These are phyloP conservation scores for Pezicula rhizophila DNA, from an alignment of 2,329 filamentous ascomycete species.

Conservation along the genomic window DNA sequence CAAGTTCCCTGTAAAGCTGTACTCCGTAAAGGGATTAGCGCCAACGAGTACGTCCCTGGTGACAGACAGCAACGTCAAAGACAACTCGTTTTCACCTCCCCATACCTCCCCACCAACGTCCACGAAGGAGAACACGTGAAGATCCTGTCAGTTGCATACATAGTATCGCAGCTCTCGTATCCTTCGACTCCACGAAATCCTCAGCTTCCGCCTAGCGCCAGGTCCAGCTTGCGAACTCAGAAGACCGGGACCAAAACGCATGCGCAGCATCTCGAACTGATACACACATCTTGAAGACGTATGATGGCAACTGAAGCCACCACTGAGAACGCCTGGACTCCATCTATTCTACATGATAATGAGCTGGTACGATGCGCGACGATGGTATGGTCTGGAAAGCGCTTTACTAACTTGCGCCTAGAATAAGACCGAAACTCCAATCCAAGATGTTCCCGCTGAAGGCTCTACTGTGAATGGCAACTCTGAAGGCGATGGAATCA, in stretches of 20 bases:
- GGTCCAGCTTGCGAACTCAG: slow-evolving; percentile 16
- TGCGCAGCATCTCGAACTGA: slow-evolving; percentile 26
- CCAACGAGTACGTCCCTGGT: background rate
- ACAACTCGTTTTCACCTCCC: background rate
- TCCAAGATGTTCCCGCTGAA: slow-evolving; percentile 39
- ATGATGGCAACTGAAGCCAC: slow-evolving; percentile 61
- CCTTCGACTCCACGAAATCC: background rate
- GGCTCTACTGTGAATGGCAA: slow-evolving; percentile 40
- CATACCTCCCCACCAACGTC: slow-evolving; percentile 1
- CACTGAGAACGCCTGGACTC: slow-evolving; percentile 38
- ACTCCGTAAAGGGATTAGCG: too few relatives aligned
- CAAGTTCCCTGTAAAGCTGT: too few relatives aligned
- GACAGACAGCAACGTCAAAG: background rate
- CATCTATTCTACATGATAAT: slow-evolving; percentile 22
- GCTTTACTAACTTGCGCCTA: slow-evolving; percentile 20
- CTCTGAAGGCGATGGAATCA: slow-evolving; percentile 43
- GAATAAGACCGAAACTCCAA: slow-evolving; percentile 40
- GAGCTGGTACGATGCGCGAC: slow-evolving; percentile 23
- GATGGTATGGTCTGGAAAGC: background rate
- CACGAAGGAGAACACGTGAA: slow-evolving; percentile 1
- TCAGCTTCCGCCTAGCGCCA: slow-evolving; percentile 1
- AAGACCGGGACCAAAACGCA: slow-evolving; percentile 22
- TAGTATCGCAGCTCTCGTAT: slow-evolving; percentile 3
- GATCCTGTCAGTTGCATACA: background rate
- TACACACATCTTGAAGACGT: slow-evolving; percentile 38